Conservation (phyloP, 1,284 basidiomycete species). For the Microbotryomycetes sp. region DNA sequence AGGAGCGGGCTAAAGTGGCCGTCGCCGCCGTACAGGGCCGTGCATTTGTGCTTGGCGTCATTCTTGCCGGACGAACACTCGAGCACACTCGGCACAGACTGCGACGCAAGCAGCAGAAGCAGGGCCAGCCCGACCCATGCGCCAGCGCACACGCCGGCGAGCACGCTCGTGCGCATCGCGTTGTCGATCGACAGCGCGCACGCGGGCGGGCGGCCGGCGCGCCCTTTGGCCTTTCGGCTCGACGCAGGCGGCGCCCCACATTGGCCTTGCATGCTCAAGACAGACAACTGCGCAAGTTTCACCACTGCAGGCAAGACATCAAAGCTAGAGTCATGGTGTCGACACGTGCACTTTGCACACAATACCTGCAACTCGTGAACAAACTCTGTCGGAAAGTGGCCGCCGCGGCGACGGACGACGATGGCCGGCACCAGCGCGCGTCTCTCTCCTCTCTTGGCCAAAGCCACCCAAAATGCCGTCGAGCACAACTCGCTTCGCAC, state of each 20-base stretch:
- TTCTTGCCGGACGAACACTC: neutral
- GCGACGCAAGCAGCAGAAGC: neutral
- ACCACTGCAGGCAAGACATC: too few relatives aligned
- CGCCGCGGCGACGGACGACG: neutral
- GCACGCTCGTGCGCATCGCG: neutral
- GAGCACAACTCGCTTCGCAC: neutral
- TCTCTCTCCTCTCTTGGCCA: neutral
- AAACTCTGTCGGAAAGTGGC: neutral
- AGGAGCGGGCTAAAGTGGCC: constrained; percentile 21
- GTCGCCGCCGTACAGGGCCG: neutral
- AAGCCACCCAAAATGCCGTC: too few relatives aligned
- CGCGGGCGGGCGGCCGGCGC: too few relatives aligned
- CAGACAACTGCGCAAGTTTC: too few relatives aligned
- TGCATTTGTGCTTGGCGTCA: neutral
- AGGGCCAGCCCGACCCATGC: neutral
- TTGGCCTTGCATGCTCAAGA: neutral
- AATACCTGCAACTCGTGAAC: neutral
- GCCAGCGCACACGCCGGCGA: neutral
- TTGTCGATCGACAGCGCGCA: neutral
- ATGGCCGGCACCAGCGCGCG: neutral
- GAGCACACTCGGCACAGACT: neutral
- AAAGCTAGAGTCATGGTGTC: neutral
- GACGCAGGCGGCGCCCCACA: too few relatives aligned
- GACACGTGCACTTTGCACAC: neutral
- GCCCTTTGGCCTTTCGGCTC: too few relatives aligned